These are phyloP conservation scores for Trichosporon asahii DNA, from an alignment of 1,284 basidiomycete genomes.

Conservation along the genomic window DNA sequence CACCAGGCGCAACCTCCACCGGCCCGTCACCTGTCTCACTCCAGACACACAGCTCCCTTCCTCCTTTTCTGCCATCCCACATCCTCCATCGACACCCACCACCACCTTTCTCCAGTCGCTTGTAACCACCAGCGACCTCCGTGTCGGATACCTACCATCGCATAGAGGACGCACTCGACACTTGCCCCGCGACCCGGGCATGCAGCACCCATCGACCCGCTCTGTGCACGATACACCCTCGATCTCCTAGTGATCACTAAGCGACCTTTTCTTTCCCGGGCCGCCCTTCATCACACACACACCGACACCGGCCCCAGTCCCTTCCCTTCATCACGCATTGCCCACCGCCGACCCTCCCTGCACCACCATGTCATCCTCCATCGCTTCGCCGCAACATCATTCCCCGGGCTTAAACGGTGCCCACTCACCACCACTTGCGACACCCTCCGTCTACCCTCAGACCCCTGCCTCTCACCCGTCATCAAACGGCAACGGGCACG, in stretches of 20 bases:
- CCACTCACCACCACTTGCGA: neutral
- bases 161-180: too few relatives aligned
- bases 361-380: slow-evolving; percentile 18
- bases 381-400: slow-evolving; percentile 14
- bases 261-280: neutral
- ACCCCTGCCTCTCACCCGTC: neutral
- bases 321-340: neutral
- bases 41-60: neutral
- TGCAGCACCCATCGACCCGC: neutral
- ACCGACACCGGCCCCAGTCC: neutral
- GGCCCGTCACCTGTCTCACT: neutral
- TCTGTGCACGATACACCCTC: neutral
- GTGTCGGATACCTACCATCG: too few relatives aligned
- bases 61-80: neutral
- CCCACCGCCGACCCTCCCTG: neutral
- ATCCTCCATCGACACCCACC: too few relatives aligned
- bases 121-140: neutral
- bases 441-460: neutral
- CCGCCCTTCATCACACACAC: neutral
- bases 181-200: neutral
- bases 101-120: neutral
- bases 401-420: neutral
- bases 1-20: neutral
- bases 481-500: neutral
- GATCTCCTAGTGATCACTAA: neutral